phyloP scores from a whole-genome alignment of 116 monocot genomes.

The Posidonia oceanica region DNA sequence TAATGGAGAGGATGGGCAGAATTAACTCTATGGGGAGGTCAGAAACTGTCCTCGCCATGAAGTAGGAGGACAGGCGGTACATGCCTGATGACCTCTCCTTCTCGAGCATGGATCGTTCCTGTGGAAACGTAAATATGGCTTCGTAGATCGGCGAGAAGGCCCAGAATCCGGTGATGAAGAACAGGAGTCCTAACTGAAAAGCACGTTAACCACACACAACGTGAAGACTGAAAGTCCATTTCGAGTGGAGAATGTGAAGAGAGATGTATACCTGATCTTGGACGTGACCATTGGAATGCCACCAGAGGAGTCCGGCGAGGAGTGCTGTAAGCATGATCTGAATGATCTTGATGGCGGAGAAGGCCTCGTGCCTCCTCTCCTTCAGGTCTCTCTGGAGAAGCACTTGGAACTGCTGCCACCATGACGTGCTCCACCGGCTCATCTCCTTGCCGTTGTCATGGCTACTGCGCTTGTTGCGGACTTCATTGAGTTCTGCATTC shows the following conservation, averaged over 20 bases:
- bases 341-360: constrained; percentile 26
- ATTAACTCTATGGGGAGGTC: constrained; percentile 39
- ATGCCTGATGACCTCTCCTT: constrained; percentile 39
- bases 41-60: constrained; percentile 12
- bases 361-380: constrained; percentile 46
- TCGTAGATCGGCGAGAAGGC: constrained; percentile 15
- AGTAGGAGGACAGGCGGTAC: constrained; percentile 43
- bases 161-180: constrained; percentile 23
- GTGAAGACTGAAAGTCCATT: not conserved
- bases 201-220: not conserved
- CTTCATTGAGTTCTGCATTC: constrained; percentile 16
- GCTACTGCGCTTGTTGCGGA: not conserved
- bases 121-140: constrained; percentile 41
- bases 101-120: constrained; percentile 26
- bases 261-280: constrained; percentile 34
- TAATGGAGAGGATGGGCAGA: constrained; percentile 19
- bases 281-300: constrained; percentile 22
- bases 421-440: constrained; percentile 30
- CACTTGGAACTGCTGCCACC: constrained; percentile 52
- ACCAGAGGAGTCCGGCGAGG: constrained; percentile 33
- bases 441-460: not conserved
- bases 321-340: constrained; percentile 26
- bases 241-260: not conserved
- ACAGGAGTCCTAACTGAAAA: constrained; percentile 23
- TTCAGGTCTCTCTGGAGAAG: constrained; percentile 43